Base-by-base conservation (phyloP, 2,329 filamentous ascomycete species). In the Ceratocystis colombiana region DNA sequence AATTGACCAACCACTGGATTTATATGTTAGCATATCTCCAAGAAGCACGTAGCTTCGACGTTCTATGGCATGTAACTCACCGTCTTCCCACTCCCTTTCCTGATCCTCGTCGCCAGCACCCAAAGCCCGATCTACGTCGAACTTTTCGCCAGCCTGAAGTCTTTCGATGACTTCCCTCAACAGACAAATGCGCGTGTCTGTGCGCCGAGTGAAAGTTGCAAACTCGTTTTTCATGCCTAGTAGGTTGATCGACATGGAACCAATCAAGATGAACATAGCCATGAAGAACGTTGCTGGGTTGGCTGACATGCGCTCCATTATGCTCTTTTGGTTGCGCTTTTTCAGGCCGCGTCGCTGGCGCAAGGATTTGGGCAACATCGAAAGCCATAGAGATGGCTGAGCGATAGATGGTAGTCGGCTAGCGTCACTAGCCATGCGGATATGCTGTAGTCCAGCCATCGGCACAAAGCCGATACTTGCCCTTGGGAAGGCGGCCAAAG, bases 201-300 rank as follows among this genome's bases (percentile, higher is more conserved):
- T 87, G 70, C 86, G 85, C 63, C 92, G 84, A 72, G 81, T 84
- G 71, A 88, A 92, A 8, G 86, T 84, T 41, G 82, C 80, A 72
- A 86, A 88, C 63, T 92, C 87, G 71, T 88, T 89, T 71, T 87
- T 88, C 71, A 97, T 75, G 45, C 86, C 81, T 72, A 99, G 87
- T 81, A 94, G 89, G 72, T 96, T 89, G 71, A 99, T 96, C 15
- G 93, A 89, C 80, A 96, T 96, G 69, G 90, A 96, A 3, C 95
- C 95, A 70, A 97, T 93, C 69, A 97, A 81, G 50, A 91, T 79
- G 72, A 91, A 91, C 69, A 93, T 89, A 71, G 86, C 79, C 70
- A 93, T 89, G 74, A 87, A 94, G 72, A 90, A 93, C 0, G 87
- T 91, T 22, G 88, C 88, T 2, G 89, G 88, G 71, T 93, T 93